Percentiles rank a stretch among this genome's conserved stretches.
Conservation (phyloP, 148 eudicot genomes). For the Rhododendron ferrugineum region DNA sequence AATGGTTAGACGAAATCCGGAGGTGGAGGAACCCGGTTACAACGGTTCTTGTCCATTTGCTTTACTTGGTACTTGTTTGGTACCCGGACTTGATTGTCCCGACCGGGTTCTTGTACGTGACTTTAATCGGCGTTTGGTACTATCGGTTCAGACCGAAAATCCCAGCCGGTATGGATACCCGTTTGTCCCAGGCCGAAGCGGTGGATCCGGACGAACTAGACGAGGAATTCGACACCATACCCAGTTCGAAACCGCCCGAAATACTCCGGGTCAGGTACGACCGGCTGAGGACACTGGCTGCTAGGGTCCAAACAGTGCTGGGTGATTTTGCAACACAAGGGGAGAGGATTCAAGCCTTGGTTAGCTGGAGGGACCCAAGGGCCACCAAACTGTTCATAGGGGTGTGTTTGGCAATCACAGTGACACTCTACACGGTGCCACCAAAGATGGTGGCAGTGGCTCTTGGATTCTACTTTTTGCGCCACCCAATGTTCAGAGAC, state of each 20-base stretch:
- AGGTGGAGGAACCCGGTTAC: slow-evolving; percentile 90
- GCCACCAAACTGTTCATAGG: slow-evolving; percentile 88
- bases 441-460: slow-evolving; percentile 99
- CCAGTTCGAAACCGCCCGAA: slow-evolving; percentile 74
- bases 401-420: slow-evolving; percentile 59
- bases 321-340: slow-evolving; percentile 96
- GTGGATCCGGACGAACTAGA: slow-evolving; percentile 83
- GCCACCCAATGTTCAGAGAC: slow-evolving; percentile 98
- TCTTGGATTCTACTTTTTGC: slow-evolving; percentile 83
- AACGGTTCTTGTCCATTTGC: slow-evolving; percentile 67
- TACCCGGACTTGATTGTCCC: slow-evolving; percentile 94
- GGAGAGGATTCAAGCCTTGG: slow-evolving; percentile 84
- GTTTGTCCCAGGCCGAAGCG: slow-evolving; percentile 69
- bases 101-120: slow-evolving; percentile 77
- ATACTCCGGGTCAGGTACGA: slow-evolving; percentile 62
- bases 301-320: slow-evolving; percentile 79
- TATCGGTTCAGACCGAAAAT: slow-evolving; percentile 84
- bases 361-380: slow-evolving; percentile 97
- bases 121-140: slow-evolving; percentile 85
- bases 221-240: slow-evolving; percentile 88
- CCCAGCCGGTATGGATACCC: slow-evolving; percentile 85
- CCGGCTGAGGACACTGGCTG: slow-evolving; percentile 70
- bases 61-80: slow-evolving; percentile 89
- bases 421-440: slow-evolving; percentile 74
- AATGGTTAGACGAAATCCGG: slow-evolving; percentile 73